Evolutionary conservation across 2,329 filamentous ascomycete genomes (phyloP), one percentile per base, ranked within the genome.

Genomic region (Tolypocladium paradoxum): DNA sequence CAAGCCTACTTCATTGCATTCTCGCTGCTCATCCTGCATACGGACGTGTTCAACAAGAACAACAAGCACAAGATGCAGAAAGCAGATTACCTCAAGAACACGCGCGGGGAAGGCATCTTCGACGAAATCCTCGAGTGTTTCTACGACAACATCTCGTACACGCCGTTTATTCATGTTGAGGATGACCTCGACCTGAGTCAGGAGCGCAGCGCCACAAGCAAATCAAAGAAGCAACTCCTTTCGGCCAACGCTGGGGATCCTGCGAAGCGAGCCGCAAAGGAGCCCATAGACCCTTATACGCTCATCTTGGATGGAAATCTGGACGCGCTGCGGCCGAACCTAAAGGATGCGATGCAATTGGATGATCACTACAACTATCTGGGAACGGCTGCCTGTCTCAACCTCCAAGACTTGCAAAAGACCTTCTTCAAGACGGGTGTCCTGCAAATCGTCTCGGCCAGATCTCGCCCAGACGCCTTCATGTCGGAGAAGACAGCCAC

Each of bases 61-160:
- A 97, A 97, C 73, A 97, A 97, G 73, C 82, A 93, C 68, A 99
- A 99, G 71, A 99, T 99, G 93, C 90, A 95, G 65, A 95, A 95
- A 65, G 73, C 80, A 0, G 93, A 97, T 64, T 99, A 99, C 69
- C 78, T 97, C 61, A 96, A 95, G 70, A 97, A 97, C 66, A 95
- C 91, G 0, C 84, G 84, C 24, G 90, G 88, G 3, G 91, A 97
- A 66, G 90, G 90, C 16, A 88, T 97, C n/a, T 88, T 88, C 51
- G 88, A 95, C 59, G 92, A 97, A 59, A 88, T 97, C 43, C 76
- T 97, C 16, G 90, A 90, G 63, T 96, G 92, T 66, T 95, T 99
- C 65, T 99, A 97, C 71, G 93, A 99, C 73, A 99, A 99, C 66
- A 95, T 99, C 60, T 88, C 87, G 54, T 99, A 99, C 67, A 99